Percentiles rank a stretch among this genome's conserved stretches.
Conservation (phyloP, 495 filamentous ascomycete genomes). For the Clavariopsis aquatica region DNA sequence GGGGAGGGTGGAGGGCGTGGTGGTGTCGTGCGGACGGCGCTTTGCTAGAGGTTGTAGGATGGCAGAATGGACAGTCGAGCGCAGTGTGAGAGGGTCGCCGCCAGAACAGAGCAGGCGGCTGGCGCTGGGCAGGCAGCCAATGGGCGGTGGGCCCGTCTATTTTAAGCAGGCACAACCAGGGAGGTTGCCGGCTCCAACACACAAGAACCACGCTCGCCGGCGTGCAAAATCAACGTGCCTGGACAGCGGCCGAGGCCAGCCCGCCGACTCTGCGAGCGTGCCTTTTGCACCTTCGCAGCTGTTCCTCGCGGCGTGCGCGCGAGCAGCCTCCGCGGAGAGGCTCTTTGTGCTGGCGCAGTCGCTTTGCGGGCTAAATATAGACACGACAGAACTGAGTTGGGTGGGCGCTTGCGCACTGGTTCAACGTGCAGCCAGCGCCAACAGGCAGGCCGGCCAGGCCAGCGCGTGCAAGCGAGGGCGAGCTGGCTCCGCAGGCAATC, state of each 20-base stretch:
- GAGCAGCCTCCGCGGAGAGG: not conserved
- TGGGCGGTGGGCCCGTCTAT: not conserved
- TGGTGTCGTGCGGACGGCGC: conserved; percentile 8
- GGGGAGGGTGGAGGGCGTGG: conserved; percentile 5
- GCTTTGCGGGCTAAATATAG: not conserved
- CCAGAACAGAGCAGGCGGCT: not conserved
- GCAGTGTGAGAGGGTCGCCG: not conserved
- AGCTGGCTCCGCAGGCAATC: not conserved
- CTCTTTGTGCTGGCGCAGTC: not conserved
- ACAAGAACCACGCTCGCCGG: not conserved
- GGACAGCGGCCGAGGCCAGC: too few species aligned
- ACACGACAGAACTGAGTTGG: not conserved
- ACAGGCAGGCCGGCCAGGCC: not conserved
- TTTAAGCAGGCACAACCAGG: conserved; percentile 7
- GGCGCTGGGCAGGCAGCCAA: not conserved
- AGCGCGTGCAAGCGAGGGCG: not conserved
- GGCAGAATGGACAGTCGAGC: not conserved
- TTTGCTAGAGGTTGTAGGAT: conserved; percentile 5
- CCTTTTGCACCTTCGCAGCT: too few species aligned
- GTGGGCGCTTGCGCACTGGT: not conserved
- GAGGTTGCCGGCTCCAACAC: conserved; percentile 1
- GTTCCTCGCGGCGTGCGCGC: not conserved
- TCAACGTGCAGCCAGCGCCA: not conserved
- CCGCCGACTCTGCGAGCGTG: too few species aligned
- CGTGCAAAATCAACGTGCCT: too few species aligned